Evolutionary conservation across 148 eudicot species (phyloP).

Genomic region (Heliamphora exappendiculata): DNA sequence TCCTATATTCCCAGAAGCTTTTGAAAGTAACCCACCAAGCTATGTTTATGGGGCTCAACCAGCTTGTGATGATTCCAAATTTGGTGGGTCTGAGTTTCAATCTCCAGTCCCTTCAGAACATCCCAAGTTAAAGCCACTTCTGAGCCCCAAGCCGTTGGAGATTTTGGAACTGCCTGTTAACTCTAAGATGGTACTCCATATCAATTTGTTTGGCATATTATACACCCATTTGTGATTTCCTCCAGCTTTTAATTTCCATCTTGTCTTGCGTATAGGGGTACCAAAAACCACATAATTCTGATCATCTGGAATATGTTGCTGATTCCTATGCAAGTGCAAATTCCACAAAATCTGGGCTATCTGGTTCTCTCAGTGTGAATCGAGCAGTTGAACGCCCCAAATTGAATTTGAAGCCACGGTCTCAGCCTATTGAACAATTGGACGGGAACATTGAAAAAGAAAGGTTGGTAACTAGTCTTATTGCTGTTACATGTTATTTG

Average conservation of each 20-base stretch:
- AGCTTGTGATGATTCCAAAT: constrained; percentile 25
- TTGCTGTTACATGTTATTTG: neutral
- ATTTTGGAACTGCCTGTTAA: constrained; percentile 37
- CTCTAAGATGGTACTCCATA: constrained; percentile 45
- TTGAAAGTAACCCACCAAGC: constrained; percentile 29
- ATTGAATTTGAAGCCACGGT: constrained; percentile 70
- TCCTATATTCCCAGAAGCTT: constrained; percentile 23
- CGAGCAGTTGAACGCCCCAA: constrained; percentile 66
- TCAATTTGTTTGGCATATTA: neutral
- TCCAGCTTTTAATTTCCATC: neutral
- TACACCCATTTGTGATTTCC: neutral
- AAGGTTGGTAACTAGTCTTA: constrained; percentile 37
- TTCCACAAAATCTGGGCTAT: constrained; percentile 24
- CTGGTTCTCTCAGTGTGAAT: constrained; percentile 33
- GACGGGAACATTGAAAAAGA: constrained; percentile 32
- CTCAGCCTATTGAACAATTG: constrained; percentile 46
- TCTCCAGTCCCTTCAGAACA: constrained; percentile 28
- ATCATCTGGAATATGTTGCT: constrained; percentile 24
- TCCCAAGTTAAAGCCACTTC: constrained; percentile 76
- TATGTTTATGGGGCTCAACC: constrained; percentile 35
- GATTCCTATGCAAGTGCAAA: constrained; percentile 26
- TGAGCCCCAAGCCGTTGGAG: constrained; percentile 68
- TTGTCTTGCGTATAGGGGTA: constrained; percentile 24
- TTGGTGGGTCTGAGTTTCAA: constrained; percentile 28
- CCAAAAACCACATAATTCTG: constrained; percentile 29